Percentiles rank a stretch among this genome's conserved stretches.
These are phyloP conservation scores for Aspergillus sojae DNA, from an alignment of 2,329 filamentous ascomycete species.

Conservation along the genomic window DNA sequence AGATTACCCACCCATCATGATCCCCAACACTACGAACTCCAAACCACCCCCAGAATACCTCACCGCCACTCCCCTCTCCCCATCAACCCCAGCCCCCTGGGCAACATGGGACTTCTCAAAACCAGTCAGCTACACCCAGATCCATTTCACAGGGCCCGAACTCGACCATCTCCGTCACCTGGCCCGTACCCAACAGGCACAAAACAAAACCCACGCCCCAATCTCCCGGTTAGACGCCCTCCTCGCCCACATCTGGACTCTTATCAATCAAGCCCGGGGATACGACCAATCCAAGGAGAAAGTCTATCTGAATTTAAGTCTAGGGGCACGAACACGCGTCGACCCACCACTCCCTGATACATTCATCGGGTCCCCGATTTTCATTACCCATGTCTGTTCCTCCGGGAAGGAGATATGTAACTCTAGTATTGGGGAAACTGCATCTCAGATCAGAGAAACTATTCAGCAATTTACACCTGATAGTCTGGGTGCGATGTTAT, in stretches of 20 bases:
- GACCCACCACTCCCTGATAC: not conserved
- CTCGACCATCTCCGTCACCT: not conserved
- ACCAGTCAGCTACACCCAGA: not conserved
- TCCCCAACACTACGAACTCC: not conserved
- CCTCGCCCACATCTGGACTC: not conserved
- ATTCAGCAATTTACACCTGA: not conserved
- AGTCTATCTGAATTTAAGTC: not conserved
- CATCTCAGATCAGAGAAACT: not conserved
- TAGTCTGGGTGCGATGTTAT: not conserved
- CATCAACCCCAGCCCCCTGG: not conserved
- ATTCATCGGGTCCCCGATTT: not conserved
- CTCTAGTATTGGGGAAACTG: not conserved
- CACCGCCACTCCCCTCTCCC: not conserved
- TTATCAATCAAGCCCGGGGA: not conserved
- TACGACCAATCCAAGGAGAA: fast-evolving
- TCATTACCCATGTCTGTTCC: not conserved
- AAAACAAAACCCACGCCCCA: no score
- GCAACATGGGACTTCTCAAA: not conserved
- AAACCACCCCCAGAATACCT: not conserved
- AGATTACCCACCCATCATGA: not conserved
- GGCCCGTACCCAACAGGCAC: not conserved
- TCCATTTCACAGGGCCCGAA: not conserved
- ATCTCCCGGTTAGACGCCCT: not conserved
- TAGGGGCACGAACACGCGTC: not conserved
- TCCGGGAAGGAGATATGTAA: not conserved